phyloP scores from a whole-genome alignment of 179 eudicot species.

The Amaranthus tricolor region DNA sequence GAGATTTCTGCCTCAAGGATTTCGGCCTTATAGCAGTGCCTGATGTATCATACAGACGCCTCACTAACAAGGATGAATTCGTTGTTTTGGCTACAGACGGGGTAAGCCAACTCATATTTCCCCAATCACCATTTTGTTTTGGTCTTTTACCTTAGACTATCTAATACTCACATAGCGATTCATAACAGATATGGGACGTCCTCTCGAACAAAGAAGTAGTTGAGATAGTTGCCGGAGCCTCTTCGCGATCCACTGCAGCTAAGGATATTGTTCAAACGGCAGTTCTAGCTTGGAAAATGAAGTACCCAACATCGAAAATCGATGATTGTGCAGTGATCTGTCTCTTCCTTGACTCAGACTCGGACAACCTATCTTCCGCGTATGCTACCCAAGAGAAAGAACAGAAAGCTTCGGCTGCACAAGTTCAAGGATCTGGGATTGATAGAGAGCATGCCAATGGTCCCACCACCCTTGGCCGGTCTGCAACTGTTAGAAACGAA shows the following conservation, averaged over 20 bases:
- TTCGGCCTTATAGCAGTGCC: constrained; percentile 87
- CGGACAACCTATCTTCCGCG: constrained; percentile 36
- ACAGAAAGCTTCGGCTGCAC: constrained; percentile 14
- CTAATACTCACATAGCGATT: not conserved
- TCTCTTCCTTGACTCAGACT: constrained; percentile 59
- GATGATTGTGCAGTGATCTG: constrained; percentile 90
- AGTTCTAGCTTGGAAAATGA: constrained; percentile 69
- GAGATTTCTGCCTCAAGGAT: constrained; percentile 92
- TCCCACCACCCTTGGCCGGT: constrained; percentile 24
- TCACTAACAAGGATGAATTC: constrained; percentile 77
- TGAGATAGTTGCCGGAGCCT: constrained; percentile 55
- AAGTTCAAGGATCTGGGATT: not conserved
- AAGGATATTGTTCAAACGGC: constrained; percentile 67
- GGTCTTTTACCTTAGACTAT: not conserved
- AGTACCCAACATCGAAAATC: constrained; percentile 80
- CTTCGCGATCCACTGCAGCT: constrained; percentile 58
- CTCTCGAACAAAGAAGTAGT: constrained; percentile 83
- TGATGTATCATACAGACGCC: constrained; percentile 57
- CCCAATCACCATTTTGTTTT: not conserved
- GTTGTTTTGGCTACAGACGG: constrained; percentile 85
- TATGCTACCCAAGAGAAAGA: constrained; percentile 33
- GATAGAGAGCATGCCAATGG: constrained; percentile 26
- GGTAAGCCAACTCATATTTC: constrained; percentile 31
- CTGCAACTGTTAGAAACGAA: constrained; percentile 31
- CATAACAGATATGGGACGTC: constrained; percentile 80